Base-by-base conservation (phyloP, 2,329 filamentous ascomycete species). In the Aspergillus sp. region DNA sequence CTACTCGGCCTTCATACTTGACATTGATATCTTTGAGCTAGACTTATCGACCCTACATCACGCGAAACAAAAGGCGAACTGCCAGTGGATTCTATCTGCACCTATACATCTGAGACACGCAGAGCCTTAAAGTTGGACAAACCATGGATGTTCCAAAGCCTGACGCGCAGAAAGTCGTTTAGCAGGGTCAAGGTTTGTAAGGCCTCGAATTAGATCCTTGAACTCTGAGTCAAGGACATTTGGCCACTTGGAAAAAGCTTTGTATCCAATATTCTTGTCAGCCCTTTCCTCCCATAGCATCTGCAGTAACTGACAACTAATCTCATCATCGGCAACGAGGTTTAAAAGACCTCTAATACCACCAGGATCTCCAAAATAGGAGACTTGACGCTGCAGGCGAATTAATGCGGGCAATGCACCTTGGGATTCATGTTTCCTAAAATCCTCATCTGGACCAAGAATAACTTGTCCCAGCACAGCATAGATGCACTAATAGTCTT, bases 331-430 rank as follows among this genome's bases (percentile, higher is more conserved):
- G 6, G 68, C 66, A 61, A 79, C 61, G 60, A 77, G 72, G 62
- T 54, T 72, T 57, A 76, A 71, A 3, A 82, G 72, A 17, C 75
- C 77, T 25, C 75, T 71, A 38, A 81, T 71, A 41, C 77, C 75
- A 3, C 80, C 69, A 65, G 70, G 69, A 57, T 82, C 76, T 43
- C 75, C 76, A 67, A 83, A 83, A 66, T 78, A 80, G 2, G 80
- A 83, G 19, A 82, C 74, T 64, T 82, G 80, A 41, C 77, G 76
- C 65, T 79, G 74, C 22, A 83, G 68, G 52, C 81, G 79, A 60
- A 77, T 74, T 50, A 77, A 66, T 31, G 62, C 51, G 51, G 67
- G 66, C 46, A 70, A 57, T 54, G 72, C 74, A 54, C 79, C 74
- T 25, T 76, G 71, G 38, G 79, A 75, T 59, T 72, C 66, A 68